These are phyloP conservation scores for Glutinoglossum americanum DNA, from an alignment of 495 filamentous ascomycete genomes.

Conservation along the genomic window DNA sequence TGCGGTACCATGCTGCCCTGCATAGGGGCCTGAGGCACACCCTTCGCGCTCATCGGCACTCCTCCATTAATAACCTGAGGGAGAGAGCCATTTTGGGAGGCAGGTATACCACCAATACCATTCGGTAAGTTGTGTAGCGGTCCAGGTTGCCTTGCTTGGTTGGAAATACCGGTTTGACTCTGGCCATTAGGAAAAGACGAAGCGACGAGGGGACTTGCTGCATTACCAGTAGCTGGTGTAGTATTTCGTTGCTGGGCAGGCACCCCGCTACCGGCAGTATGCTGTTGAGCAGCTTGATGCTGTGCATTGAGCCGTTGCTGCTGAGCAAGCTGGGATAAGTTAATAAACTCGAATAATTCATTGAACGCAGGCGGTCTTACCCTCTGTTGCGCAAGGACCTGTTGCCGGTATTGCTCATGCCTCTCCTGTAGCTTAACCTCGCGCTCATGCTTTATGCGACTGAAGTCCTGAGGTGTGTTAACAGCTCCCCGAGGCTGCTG, in stretches of 20 bases:
- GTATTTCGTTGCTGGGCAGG: background rate
- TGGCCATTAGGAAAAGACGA: conserved; percentile 8
- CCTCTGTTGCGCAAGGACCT: conserved; percentile 36
- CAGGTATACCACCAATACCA: conserved; percentile 9
- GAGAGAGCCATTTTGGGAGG: conserved; percentile 18
- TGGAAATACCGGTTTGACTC: background rate
- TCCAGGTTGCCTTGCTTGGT: conserved; percentile 18
- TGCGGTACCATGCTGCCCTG: conserved; percentile 35
- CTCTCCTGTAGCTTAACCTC: conserved; percentile 59
- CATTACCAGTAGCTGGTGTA: conserved; percentile 13
- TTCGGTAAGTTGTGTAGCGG: conserved; percentile 23
- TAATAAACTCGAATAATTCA: background rate
- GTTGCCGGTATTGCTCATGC: conserved; percentile 44
- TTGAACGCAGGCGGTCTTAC: conserved; percentile 20
- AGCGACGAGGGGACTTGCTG: conserved; percentile 16
- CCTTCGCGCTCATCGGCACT: conserved; percentile 36
- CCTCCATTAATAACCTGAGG: conserved; percentile 29
- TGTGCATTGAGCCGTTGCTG: conserved; percentile 8
- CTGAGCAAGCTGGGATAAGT: conserved; percentile 3
- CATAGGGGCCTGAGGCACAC: conserved; percentile 52
- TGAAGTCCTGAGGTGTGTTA: conserved; percentile 72
- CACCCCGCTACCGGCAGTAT: background rate
- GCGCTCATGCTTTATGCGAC: conserved; percentile 63
- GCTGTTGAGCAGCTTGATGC: conserved; percentile 15
- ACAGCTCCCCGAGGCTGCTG: conserved; percentile 35